phyloP scores from a whole-genome alignment of 441 rosid species.

The Pelargonium myrrhifolium region DNA sequence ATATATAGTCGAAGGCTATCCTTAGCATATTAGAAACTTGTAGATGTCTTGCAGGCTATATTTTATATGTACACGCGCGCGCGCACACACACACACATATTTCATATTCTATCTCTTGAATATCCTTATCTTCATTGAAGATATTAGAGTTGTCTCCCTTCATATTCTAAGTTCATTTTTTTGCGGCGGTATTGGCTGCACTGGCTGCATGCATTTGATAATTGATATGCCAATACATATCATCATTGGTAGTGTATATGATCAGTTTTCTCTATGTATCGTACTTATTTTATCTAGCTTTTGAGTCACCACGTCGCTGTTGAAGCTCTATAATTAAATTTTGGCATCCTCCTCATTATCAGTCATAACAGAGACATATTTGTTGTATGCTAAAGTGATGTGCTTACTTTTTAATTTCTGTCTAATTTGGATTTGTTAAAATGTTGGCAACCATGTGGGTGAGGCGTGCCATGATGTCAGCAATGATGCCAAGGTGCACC shows the following conservation, averaged over 20 bases:
- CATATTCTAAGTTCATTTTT: not conserved
- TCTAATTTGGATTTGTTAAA: slow-evolving; percentile 6
- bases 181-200: not conserved
- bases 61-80: too few species aligned
- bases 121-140: not conserved
- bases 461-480: slow-evolving; percentile 5
- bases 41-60: slow-evolving; percentile 1
- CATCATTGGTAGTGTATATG: not conserved
- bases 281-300: not conserved
- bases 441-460: slow-evolving; percentile 7
- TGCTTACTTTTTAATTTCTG: not conserved
- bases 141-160: slow-evolving; percentile 2
- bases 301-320: not conserved
- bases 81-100: too few species aligned
- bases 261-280: not conserved
- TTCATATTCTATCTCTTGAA: slow-evolving; percentile 3
- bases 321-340: slow-evolving; percentile 4
- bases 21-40: not conserved
- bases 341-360: slow-evolving; percentile 1
- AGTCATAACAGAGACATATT: slow-evolving; percentile 4
- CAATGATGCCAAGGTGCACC: not conserved
- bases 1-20: not conserved
- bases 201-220: slow-evolving; percentile 8
- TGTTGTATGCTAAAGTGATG: not conserved
- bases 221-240: not conserved